Conservation (phyloP, 176 grass and related monocot genomes). For the Phragmites australis region DNA sequence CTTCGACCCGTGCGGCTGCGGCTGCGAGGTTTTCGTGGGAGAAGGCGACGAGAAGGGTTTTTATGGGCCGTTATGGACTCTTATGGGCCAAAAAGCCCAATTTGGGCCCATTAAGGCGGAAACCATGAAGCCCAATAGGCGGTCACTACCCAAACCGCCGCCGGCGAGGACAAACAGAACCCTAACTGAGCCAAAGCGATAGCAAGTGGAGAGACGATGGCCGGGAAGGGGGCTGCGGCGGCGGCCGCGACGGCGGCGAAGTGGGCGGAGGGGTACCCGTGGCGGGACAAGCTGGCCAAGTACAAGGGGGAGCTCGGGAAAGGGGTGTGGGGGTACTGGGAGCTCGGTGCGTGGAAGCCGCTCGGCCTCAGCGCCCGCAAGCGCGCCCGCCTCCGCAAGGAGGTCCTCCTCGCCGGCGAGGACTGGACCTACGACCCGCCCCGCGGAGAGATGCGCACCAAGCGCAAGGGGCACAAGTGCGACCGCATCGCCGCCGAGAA, state of each 20-base stretch:
- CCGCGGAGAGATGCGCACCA: slow-evolving; percentile 60
- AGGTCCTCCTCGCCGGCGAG: slow-evolving; percentile 79
- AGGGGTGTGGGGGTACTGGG: slow-evolving; percentile 90
- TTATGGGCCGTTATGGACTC: neutral
- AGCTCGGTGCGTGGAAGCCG: slow-evolving; percentile 93
- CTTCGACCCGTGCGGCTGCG: neutral
- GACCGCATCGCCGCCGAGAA: slow-evolving; percentile 60
- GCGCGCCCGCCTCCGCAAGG: slow-evolving; percentile 84
- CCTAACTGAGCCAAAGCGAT: slow-evolving; percentile 9
- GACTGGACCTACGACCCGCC: slow-evolving; percentile 51
- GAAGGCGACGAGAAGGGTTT: slow-evolving; percentile 13
- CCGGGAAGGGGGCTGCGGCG: slow-evolving; percentile 41
- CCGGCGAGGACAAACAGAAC: neutral
- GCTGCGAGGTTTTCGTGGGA: slow-evolving; percentile 23
- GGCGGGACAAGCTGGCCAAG: slow-evolving; percentile 73
- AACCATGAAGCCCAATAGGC: neutral
- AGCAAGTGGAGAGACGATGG: slow-evolving; percentile 35
- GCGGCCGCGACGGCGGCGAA: slow-evolving; percentile 35
- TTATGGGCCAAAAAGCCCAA: neutral
- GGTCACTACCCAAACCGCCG: slow-evolving; percentile 4
- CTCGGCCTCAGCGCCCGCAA: slow-evolving; percentile 71
- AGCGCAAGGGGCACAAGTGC: slow-evolving; percentile 59
- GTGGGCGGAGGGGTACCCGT: slow-evolving; percentile 54
- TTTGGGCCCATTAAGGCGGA: neutral
- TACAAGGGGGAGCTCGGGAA: slow-evolving; percentile 61